These are phyloP conservation scores for Sechiopsis laciniata DNA, from an alignment of 306 rosid species.

Conservation along the genomic window DNA sequence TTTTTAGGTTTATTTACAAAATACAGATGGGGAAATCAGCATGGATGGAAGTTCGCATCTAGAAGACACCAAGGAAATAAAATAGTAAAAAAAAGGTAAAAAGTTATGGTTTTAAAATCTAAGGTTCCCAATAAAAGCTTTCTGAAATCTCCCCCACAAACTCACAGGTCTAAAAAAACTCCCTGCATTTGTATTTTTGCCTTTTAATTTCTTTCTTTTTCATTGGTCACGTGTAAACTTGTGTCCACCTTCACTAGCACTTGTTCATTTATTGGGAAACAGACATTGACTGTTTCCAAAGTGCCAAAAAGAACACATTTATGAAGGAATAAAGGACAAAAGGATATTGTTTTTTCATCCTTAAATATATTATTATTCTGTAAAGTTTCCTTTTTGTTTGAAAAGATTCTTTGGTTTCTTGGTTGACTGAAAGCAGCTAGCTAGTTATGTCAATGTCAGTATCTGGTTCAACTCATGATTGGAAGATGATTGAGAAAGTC, in stretches of 20 bases:
- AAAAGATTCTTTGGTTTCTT: conserved; percentile 13
- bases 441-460: conserved; percentile 23
- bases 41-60: conserved; percentile 26
- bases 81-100: conserved; percentile 33
- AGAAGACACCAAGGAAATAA: conserved; percentile 24
- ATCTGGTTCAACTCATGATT: conserved; percentile 30
- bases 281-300: conserved; percentile 31
- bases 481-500: conserved; percentile 28
- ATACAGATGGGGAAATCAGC: conserved; percentile 23
- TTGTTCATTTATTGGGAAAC: conserved; percentile 21
- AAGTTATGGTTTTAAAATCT: conserved; percentile 29
- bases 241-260: conserved; percentile 18
- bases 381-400: conserved; percentile 6
- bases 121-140: conserved; percentile 22
- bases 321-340: conserved; percentile 35
- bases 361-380: conserved; percentile 11
- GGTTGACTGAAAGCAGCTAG: conserved; percentile 18
- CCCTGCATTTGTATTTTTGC: conserved; percentile 15
- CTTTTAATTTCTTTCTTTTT: conserved; percentile 20
- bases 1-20: conserved; percentile 28
- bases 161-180: neutral
- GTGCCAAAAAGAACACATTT: conserved; percentile 12
- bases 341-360: conserved; percentile 13
- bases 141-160: conserved; percentile 22
- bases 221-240: conserved; percentile 14